Evolutionary conservation across 2,329 filamentous ascomycete species (phyloP), one percentile per base, ranked within the genome.

Genomic region (Trichoderma atroviride): DNA sequence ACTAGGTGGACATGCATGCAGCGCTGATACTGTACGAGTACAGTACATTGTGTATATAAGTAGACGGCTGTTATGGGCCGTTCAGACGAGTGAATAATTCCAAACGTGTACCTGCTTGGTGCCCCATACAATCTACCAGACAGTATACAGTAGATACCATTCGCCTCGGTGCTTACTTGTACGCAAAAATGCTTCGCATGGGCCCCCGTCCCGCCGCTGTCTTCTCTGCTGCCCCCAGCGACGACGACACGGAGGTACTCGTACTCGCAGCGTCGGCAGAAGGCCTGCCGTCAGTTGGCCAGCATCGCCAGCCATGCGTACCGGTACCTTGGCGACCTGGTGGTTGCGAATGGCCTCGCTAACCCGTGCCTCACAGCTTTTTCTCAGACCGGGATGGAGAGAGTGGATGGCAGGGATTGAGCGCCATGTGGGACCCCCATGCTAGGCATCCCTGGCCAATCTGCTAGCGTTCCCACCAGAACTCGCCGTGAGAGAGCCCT

Each of bases 401-500:
- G 27, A 35, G 31, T 50, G 4, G 31, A 64, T 50, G 10, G 22
- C 61, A 64, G 61, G 61, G 61, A 64, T 64, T 24, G 22, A 37
- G 13, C 47, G 47, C 47, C 47, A 50, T 50, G 47, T 50, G 47
- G 47, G 47, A 24, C 29, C 55, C 53, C 29, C 55, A 27, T 31
- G 55, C 55, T 57, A 57, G 52, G 29, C 55, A 57, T 57, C 55
- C 35, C 61, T 43, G 35, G 62, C n/a, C 62, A 37, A 53, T 57
- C 31, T 59, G 14, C 29, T 52, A 24, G 57, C 57, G 57, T 40
- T 33, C n/a, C 33, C 22, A 33, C n/a, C 33, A 37, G 22, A 43
- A 33, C 57, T 27, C 33, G 37, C 57, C 57, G 31, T 43, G 59
- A 43, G n/a, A 62, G 59, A 55, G 61, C 61, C 61, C 61, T 64